phyloP scores from a whole-genome alignment of 2,329 filamentous ascomycete genomes.

The Neopestalotiopsis clavispora region DNA sequence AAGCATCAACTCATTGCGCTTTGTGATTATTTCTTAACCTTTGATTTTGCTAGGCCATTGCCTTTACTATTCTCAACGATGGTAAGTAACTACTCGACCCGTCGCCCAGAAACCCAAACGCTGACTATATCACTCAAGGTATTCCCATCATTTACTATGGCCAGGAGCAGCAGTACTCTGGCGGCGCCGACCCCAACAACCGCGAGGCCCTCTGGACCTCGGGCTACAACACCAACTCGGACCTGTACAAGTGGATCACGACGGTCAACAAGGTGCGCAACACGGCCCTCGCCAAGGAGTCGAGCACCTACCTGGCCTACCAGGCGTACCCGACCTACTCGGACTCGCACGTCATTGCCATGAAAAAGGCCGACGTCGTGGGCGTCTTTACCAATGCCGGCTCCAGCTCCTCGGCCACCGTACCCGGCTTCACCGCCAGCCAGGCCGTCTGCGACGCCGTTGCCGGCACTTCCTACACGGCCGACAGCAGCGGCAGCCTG shows the following conservation, averaged over 20 bases:
- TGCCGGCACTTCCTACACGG: conserved; percentile 46
- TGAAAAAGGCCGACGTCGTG: conserved; percentile 51
- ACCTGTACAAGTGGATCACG: conserved; percentile 51
- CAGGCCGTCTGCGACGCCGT: conserved; percentile 45
- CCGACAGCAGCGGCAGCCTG: conserved; percentile 48
- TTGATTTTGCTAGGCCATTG: conserved; percentile 38
- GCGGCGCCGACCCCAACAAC: conserved; percentile 46
- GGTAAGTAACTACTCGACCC: conserved; percentile 26
- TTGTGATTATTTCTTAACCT: background rate
- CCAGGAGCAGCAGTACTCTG: conserved; percentile 59
- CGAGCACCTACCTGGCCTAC: conserved; percentile 43
- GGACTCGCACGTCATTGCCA: conserved; percentile 46
- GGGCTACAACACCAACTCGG: conserved; percentile 45
- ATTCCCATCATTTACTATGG: conserved; percentile 65
- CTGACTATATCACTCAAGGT: conserved; percentile 27
- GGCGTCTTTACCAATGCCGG: conserved; percentile 47
- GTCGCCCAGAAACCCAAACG: no score
- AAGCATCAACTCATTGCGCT: background rate
- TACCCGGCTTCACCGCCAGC: conserved; percentile 42
- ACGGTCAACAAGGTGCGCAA: conserved; percentile 55
- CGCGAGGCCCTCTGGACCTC: conserved; percentile 56
- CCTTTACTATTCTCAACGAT: conserved; percentile 58
- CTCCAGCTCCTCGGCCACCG: conserved; percentile 35
- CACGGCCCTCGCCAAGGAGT: conserved; percentile 42
- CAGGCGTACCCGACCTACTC: conserved; percentile 43